Evolutionary conservation across 2,329 filamentous ascomycete species (phyloP).

Genomic region (Nemania diffusa): DNA sequence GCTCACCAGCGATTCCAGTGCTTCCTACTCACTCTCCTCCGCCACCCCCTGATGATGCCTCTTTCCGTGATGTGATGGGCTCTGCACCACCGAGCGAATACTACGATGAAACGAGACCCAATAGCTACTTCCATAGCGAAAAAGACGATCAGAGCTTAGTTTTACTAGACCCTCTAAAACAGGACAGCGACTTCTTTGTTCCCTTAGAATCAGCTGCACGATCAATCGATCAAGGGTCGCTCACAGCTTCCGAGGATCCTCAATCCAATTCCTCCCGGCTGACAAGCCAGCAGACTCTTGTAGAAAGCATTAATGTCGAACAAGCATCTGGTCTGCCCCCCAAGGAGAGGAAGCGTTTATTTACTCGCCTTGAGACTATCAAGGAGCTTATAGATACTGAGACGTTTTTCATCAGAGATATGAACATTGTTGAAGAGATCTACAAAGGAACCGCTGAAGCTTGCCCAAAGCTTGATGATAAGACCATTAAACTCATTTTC

Average conservation of each 20-base stretch:
- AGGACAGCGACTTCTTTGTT: conserved; percentile 58
- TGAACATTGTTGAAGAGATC: conserved; percentile 97
- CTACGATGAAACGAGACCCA: conserved; percentile 56
- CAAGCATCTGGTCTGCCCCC: conserved; percentile 52
- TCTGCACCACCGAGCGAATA: conserved; percentile 54
- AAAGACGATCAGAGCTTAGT: conserved; percentile 56
- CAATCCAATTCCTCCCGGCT: conserved; percentile 51
- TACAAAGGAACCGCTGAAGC: conserved; percentile 93
- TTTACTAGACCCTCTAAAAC: conserved; percentile 57
- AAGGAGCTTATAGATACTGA: conserved; percentile 95
- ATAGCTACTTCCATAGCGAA: conserved; percentile 54
- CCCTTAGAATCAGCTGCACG: conserved; percentile 57
- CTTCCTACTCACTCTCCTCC: conserved; percentile 63
- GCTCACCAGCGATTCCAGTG: conserved; percentile 42
- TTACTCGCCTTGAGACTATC: conserved; percentile 83
- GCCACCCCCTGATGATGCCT: conserved; percentile 54
- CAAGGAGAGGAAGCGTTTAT: conserved; percentile 76
- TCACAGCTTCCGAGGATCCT: conserved; percentile 56
- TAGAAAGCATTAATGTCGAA: conserved; percentile 51
- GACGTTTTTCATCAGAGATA: conserved; percentile 88
- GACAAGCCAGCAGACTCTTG: conserved; percentile 51
- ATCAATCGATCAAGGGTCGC: conserved; percentile 59
- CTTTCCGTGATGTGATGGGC: conserved; percentile 43
- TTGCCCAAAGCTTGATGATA: conserved; percentile 79
- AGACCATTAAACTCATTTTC: conserved; percentile 91